These are phyloP conservation scores for Puccinia polysora DNA, from an alignment of 1,284 basidiomycete species.

Conservation along the genomic window DNA sequence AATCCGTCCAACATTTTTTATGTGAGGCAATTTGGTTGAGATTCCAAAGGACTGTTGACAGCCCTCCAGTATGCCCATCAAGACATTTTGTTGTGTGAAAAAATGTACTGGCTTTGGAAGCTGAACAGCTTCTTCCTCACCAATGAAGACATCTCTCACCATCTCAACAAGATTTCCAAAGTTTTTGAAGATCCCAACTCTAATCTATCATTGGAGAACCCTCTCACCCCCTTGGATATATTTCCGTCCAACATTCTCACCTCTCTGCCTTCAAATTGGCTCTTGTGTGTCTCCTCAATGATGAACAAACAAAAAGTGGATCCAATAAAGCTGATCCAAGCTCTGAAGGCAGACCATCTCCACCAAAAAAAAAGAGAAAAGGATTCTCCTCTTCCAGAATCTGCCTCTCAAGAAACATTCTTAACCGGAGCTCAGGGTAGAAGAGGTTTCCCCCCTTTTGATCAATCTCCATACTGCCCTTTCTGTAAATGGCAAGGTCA, in stretches of 20 bases:
- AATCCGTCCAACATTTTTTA: background rate
- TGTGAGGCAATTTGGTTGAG: background rate
- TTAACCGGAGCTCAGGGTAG: background rate
- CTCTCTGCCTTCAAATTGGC: conserved; percentile 1
- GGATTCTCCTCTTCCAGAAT: background rate
- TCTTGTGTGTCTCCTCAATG: background rate
- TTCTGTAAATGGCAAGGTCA: too few relatives aligned
- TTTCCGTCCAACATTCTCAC: background rate
- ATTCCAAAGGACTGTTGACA: background rate
- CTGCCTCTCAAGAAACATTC: background rate
- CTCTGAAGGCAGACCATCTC: background rate
- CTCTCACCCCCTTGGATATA: conserved; percentile 1
- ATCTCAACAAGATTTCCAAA: background rate
- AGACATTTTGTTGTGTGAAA: background rate
- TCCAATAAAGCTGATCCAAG: background rate
- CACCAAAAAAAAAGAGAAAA: background rate
- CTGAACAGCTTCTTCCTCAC: background rate
- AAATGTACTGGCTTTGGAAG: background rate
- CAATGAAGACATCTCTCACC: background rate
- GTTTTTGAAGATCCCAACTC: background rate
- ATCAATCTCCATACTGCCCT: too few relatives aligned
- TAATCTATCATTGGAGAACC: background rate
- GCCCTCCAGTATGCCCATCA: conserved; percentile 1
- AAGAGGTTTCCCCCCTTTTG: too few relatives aligned
- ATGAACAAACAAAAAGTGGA: background rate